Conservation (phyloP, 2,329 filamentous ascomycete genomes). For the Cadophora sp. region DNA sequence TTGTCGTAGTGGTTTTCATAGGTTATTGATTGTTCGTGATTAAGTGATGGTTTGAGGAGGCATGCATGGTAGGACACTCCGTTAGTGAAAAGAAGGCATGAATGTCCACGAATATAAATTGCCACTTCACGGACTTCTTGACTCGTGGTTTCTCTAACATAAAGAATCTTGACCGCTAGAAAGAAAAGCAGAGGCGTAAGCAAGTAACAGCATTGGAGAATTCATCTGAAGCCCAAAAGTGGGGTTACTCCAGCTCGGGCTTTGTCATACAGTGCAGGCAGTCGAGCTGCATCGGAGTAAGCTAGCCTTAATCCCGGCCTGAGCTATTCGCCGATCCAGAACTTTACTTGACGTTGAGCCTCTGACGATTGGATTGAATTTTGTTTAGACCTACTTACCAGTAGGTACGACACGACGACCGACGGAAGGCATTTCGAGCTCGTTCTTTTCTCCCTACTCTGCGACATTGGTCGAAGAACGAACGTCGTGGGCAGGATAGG, state of each 20-base stretch:
- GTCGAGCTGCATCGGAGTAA: conserved; percentile 1
- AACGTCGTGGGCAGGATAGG: background rate
- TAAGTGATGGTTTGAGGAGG: background rate
- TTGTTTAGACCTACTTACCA: no score
- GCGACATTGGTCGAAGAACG: no score
- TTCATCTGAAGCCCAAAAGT: background rate
- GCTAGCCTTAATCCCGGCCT: conserved; percentile 9
- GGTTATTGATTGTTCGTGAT: no score
- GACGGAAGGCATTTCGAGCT: background rate
- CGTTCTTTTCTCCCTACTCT: no score
- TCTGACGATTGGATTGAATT: conserved; percentile 6
- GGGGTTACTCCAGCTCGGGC: background rate
- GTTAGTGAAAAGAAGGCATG: background rate
- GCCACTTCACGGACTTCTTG: background rate
- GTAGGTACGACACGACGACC: background rate
- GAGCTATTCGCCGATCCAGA: conserved; percentile 11
- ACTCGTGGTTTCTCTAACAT: background rate
- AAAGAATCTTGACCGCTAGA: background rate
- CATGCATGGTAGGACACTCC: no score
- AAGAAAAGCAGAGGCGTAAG: background rate
- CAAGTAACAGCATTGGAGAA: background rate
- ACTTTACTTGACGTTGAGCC: conserved; percentile 2
- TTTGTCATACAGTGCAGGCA: background rate
- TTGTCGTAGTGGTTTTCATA: no score
- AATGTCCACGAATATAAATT: background rate